Base-by-base conservation (phyloP, 1,139 yeast species). In the Hyphopichia fennica region DNA sequence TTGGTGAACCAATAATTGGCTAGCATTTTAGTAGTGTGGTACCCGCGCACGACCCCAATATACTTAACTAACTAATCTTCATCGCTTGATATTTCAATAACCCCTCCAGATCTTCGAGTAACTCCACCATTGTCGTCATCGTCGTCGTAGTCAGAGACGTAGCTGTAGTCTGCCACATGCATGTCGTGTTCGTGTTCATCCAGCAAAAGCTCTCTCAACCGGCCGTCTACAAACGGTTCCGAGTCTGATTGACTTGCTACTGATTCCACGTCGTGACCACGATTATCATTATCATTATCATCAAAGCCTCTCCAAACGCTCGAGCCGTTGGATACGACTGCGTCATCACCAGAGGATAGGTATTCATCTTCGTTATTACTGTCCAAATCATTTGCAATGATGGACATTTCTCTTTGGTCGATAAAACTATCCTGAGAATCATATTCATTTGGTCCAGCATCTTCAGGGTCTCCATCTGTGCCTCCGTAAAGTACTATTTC, bases 341-440 rank as follows among this genome's bases (percentile, higher is more conserved):
- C 41, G n/a, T 40, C 18, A n/a, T 38, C 41, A 3, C 34, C 43
- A 2, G 35, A 35, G 3, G 43, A 40, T 19, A 22, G 40, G 13
- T 35, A 38, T 1, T 38, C 50, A 11, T 35, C 38, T 30, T 41
- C 37, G 40, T 40, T 34, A 19, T 43, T 42, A 27, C 36, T 42
- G 14, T 9, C 18, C n/a, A 45, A 34, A 35, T 47, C 50, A 25
- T 38, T 34, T 17, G 50, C 45, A 23, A 51, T 53, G 41, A 37
- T 50, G 18, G 38, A 43, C 30, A 41, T 41, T 25, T 37, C 50
- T 41, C 64, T 45, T 18, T 53, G 52, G 41, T 63, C 67, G 13
- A 63, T 52, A 51, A 63, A 63, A 45, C 67, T 62, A 41, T 63
- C 68, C 6, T 58, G 58, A 13, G 57, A 50, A 44, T 63, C 68